Evolutionary conservation across 2,329 filamentous ascomycete species (phyloP), one percentile per base, ranked within the genome.

Genomic region (Ophiobolus disseminans): DNA sequence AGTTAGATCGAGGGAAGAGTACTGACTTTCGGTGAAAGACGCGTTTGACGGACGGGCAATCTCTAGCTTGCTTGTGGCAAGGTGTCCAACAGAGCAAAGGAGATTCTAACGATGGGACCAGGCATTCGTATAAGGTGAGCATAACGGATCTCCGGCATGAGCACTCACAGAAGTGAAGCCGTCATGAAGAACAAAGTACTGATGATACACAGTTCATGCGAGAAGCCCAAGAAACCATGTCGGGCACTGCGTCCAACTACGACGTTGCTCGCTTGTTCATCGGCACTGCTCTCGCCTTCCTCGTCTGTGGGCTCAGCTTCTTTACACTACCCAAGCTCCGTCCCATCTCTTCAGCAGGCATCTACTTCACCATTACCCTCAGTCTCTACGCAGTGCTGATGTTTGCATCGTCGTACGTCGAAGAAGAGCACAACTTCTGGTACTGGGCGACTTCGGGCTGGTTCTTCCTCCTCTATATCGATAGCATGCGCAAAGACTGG

Each of bases 391-490:
- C 87, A 1, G 71, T 84, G 28, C 95, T 97, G 85, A 97, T 97
- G 92, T 97, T 97, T 74, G 93, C 92, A 8, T 96, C 90, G 69
- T 97, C 92, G 66, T 99, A 94, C 70, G 91, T 99, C 2, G 94
- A 99, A 73, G 94, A 99, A 75, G 94, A 99, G 72, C 94, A 99
- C 40, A 91, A 97, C 60, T 97, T 96, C 70, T 99, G 94, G 94
- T 97, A 99, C 74, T 97, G 93, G 91, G 75, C 85, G 1, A 83
- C 87, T 0, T 86, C 88, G 0, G 82, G 84, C 5, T 95, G 89
- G 89, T 73, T 80, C 35, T 70, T 78, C 46, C 77, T 77, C 48
- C 69, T 85, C 10, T 77, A 79, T 58, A 55, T 77, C 30, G 73
- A 56, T 57, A 65, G 60, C 19, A 56, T 64, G 36, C 70, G 68